phyloP scores from a whole-genome alignment of 108 stramenopile genomes.

The Skeletonema tropicum region DNA sequence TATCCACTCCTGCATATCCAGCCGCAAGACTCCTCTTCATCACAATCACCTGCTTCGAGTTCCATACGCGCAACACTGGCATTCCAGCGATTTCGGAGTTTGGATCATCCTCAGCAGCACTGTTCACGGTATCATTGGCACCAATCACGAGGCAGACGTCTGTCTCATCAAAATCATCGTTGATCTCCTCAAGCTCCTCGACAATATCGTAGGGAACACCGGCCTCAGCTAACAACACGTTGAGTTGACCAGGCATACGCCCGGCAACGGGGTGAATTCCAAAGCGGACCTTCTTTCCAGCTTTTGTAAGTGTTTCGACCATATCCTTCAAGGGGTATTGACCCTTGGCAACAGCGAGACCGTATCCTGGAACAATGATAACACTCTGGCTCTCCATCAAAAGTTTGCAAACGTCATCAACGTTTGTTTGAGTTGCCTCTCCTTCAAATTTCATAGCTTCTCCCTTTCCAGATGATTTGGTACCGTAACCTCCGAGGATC shows the following conservation, averaged over 20 bases:
- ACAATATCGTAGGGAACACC: constrained; percentile 99
- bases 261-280: constrained; percentile 99
- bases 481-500: constrained; percentile 94
- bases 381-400: constrained; percentile 88
- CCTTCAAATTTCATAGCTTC: constrained; percentile 93
- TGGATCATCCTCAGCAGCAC: constrained; percentile 97
- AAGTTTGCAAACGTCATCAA: constrained; percentile 82
- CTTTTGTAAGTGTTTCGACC: constrained; percentile 80
- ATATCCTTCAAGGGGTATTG: constrained; percentile 97
- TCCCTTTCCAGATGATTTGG: constrained; percentile 86
- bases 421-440: constrained; percentile 87
- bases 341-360: constrained; percentile 97
- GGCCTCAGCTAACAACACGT: constrained; percentile 99
- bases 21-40: constrained; percentile 98
- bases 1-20: constrained; percentile 99
- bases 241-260: constrained; percentile 99
- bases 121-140: constrained; percentile 99
- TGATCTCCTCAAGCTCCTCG: constrained; percentile 98
- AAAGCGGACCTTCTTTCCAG: constrained; percentile 94
- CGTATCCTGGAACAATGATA: constrained; percentile 98
- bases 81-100: constrained; percentile 95
- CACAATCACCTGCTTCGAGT: constrained; percentile 97
- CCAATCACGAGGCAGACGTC: constrained; percentile 97
- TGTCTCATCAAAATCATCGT: constrained; percentile 92
- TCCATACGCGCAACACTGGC: constrained; percentile 98